Base-by-base conservation (phyloP, 2,329 filamentous ascomycete species). In the Penicillium concentricum region DNA sequence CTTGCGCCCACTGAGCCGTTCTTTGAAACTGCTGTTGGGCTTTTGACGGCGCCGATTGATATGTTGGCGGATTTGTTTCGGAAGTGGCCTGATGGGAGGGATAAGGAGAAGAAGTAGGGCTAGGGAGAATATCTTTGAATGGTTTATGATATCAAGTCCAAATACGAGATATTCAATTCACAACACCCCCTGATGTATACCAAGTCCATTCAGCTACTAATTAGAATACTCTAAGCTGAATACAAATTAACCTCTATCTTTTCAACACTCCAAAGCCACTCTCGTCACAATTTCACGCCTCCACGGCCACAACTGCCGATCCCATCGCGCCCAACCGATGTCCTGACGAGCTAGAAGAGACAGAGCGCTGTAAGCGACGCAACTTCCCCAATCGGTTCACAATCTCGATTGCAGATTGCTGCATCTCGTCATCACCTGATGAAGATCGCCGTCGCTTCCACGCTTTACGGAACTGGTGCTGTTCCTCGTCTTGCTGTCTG, bases 21-120 rank as follows among this genome's bases (percentile, higher is more conserved):
- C 0, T 85, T 85, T 61, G 83, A 86, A 74, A 83, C 79, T 0
- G 81, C 77, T 0, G 77, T 77, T 58, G 83, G 81, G 0, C 61
- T 87, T 18, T 57, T 87, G 70, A 73, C 80, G 0, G 82, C 83
- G 15, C 84, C 84, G 0, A 72, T 87, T 18, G 84, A 87, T 67
- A 78, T 76, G 50, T 57, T 87, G 26, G 72, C 73, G 22, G 83
- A 87, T 69, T 55, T 84, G 32, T 84, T 85, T 64, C 70, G 80
- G 34, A 82, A 81, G 67, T 87, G 84, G 61, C 82, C 82, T 28
- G 43, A n/a, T n/a, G 37, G 39, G 30, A 43, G 28, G 32, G 44
- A 51, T 18, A 22, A 38, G 26, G 43, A 24, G 26, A 46, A 28
- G 8, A 39, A 44, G 32, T 42, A 30, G 13, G 15, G 26, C 16